Evolutionary conservation across 164 flowering plant genomes (phyloP).

Genomic region (Piper betle): DNA sequence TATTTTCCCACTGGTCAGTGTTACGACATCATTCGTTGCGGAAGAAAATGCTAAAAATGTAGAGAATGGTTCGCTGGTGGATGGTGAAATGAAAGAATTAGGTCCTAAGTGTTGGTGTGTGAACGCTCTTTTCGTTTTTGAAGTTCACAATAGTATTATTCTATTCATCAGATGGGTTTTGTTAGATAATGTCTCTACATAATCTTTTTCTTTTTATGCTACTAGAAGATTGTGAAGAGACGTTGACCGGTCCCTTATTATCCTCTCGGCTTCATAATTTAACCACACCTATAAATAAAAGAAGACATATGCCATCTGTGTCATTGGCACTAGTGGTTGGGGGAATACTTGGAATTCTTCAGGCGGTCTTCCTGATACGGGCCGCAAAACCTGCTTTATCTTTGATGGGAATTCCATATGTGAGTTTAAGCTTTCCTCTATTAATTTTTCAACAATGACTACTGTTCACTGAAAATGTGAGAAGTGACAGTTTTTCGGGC

Average conservation of each 20-base stretch:
- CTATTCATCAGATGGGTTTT: too few species aligned
- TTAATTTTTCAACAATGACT: too few species aligned
- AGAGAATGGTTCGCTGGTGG: conserved; percentile 3
- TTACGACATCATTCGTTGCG: conserved; percentile 62
- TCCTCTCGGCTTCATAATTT: conserved; percentile 8
- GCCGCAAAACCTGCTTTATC: conserved; percentile 35
- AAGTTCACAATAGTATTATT: neutral
- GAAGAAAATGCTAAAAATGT: conserved; percentile 35
- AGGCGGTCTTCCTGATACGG: conserved; percentile 40
- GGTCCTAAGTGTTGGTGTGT: conserved; percentile 11
- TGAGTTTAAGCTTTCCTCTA: conserved; percentile 16
- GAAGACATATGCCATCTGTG: conserved; percentile 51
- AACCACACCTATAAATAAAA: conserved; percentile 12
- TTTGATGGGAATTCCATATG: conserved; percentile 56
- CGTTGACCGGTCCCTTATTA: conserved; percentile 3
- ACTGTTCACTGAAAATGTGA: neutral
- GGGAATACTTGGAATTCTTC: conserved; percentile 43
- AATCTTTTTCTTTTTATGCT: neutral
- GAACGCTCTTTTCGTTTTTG: neutral
- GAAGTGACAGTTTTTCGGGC: too few species aligned
- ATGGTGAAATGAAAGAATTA: conserved; percentile 24
- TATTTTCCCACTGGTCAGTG: conserved; percentile 53
- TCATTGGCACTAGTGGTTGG: conserved; percentile 57
- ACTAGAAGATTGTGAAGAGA: conserved; percentile 17
- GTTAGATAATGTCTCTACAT: neutral